Conservation (phyloP, 208 protist species). For the Acanthamoeba sp. region DNA sequence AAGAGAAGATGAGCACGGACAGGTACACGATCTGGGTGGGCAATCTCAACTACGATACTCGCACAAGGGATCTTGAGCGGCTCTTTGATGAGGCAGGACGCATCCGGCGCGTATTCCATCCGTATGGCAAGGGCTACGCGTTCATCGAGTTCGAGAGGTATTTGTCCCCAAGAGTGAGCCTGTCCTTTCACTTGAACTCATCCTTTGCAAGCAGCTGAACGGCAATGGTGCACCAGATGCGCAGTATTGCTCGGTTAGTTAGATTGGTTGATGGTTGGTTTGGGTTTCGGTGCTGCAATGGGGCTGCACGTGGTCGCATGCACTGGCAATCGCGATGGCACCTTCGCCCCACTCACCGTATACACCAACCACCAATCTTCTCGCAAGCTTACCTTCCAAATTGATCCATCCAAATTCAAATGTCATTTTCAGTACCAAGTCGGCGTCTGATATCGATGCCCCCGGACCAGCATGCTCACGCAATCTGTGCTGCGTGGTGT, state of each 20-base stretch:
- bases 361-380: neutral
- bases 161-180: neutral
- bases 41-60: slow-evolving; percentile 31
- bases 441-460: too few species aligned
- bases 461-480: neutral
- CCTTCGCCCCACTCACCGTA: neutral
- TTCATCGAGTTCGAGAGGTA: slow-evolving; percentile 41
- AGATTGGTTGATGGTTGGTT: neutral
- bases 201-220: neutral
- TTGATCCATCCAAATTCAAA: neutral
- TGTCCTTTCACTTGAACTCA: neutral
- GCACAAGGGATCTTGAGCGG: neutral
- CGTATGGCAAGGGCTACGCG: slow-evolving; percentile 18
- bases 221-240: neutral
- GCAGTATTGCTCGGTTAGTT: neutral
- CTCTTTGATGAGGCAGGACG: neutral
- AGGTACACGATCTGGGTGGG: slow-evolving; percentile 50
- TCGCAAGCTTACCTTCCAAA: neutral
- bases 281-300: neutral
- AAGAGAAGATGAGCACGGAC: neutral
- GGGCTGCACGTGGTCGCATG: neutral
- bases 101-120: neutral
- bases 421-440: too few species aligned
- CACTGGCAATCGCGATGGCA: neutral
- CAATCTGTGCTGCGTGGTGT: neutral